Conservation (phyloP, 495 filamentous ascomycete species). For the Eremomyces bilateralis region DNA sequence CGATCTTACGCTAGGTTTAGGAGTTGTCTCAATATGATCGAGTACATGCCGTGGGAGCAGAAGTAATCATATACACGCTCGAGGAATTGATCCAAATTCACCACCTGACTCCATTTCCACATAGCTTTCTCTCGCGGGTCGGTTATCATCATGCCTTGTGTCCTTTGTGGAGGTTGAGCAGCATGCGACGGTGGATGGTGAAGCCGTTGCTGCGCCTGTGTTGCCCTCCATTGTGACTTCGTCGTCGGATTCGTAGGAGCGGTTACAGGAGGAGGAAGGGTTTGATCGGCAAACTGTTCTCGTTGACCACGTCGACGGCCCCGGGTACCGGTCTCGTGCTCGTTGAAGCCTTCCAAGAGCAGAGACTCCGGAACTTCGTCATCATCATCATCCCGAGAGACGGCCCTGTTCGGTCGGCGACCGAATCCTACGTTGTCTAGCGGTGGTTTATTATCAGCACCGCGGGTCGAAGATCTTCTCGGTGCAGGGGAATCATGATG, state of each 20-base stretch:
- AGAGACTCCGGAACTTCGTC: slow-evolving; percentile 86
- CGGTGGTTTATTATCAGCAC: neutral
- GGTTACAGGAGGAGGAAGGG: slow-evolving; percentile 23
- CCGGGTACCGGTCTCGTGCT: neutral
- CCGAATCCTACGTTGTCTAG: neutral
- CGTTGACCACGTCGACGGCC: neutral
- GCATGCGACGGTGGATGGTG: slow-evolving; percentile 14
- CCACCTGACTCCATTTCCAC: slow-evolving; percentile 90
- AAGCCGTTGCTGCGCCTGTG: slow-evolving; percentile 37
- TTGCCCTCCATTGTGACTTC: slow-evolving; percentile 44
- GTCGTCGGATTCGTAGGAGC: slow-evolving; percentile 30
- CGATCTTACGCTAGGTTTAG: slow-evolving; percentile 52
- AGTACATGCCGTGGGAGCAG: slow-evolving; percentile 68
- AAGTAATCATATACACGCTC: slow-evolving; percentile 84
- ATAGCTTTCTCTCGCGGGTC: slow-evolving; percentile 67
- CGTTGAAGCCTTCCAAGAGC: slow-evolving; percentile 38
- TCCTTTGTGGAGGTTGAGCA: neutral
- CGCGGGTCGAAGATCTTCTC: neutral
- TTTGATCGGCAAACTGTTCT: too few species aligned
- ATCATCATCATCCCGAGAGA: slow-evolving; percentile 26
- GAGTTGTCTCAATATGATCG: slow-evolving; percentile 48
- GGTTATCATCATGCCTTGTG: slow-evolving; percentile 28
- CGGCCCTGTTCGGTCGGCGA: slow-evolving; percentile 1
- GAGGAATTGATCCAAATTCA: slow-evolving; percentile 79
- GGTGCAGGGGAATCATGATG: slow-evolving; percentile 3